Conservation (phyloP, 371 early-diverging fungal species). For the Mortierella sp. region DNA sequence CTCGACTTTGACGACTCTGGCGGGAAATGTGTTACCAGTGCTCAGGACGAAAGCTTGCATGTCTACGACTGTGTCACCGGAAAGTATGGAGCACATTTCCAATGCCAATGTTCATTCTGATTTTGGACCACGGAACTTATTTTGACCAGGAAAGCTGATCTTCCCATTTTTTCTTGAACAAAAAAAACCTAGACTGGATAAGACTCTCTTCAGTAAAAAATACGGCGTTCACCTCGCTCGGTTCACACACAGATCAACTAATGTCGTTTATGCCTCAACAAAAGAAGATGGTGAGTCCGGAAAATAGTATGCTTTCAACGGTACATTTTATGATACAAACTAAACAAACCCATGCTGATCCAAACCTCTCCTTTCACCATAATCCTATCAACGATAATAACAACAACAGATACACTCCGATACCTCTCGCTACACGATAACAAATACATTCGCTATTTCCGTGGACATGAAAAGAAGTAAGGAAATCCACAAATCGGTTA, state of each 20-base stretch:
- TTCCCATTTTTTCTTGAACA: neutral
- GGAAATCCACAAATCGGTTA: too few species aligned
- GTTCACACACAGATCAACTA: slow-evolving; percentile 83
- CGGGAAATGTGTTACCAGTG: slow-evolving; percentile 76
- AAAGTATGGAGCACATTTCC: too few species aligned
- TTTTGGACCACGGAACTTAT: too few species aligned
- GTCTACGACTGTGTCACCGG: slow-evolving; percentile 83
- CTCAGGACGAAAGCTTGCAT: slow-evolving; percentile 84
- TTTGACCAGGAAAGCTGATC: too few species aligned
- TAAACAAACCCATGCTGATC: neutral
- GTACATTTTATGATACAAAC: neutral
- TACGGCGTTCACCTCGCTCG: slow-evolving; percentile 87
- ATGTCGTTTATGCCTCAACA: slow-evolving; percentile 90
- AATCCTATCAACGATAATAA: too few species aligned
- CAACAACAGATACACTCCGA: slow-evolving; percentile 84
- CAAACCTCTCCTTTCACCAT: too few species aligned
- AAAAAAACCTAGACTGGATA: too few species aligned
- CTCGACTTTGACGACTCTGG: slow-evolving; percentile 83
- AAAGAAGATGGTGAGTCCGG: slow-evolving; percentile 95
- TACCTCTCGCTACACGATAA: slow-evolving; percentile 94
- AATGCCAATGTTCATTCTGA: too few species aligned
- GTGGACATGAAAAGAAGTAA: slow-evolving; percentile 84
- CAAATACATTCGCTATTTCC: slow-evolving; percentile 91
- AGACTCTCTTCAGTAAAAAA: slow-evolving; percentile 80
- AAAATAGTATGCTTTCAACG: slow-evolving; percentile 18